Conservation (phyloP, 2,329 filamentous ascomycete genomes). For the Cryphonectria radicalis region DNA sequence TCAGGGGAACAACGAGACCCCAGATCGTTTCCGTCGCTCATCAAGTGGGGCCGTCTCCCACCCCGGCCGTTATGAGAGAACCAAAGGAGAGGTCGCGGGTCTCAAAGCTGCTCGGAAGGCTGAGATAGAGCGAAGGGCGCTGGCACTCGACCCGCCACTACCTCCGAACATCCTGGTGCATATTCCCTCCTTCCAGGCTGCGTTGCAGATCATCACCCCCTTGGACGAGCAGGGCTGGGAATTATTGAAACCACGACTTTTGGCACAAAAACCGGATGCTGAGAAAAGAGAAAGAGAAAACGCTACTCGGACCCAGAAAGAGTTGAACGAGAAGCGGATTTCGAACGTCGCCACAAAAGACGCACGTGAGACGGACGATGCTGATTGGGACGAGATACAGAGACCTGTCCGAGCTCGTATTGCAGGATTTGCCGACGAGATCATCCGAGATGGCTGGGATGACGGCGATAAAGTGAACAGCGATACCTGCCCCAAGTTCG, state of each 20-base stretch:
- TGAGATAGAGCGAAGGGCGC: constrained; percentile 74
- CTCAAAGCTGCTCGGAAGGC: constrained; percentile 66
- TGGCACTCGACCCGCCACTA: constrained; percentile 69
- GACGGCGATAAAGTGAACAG: constrained; percentile 65
- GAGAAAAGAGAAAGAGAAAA: constrained; percentile 58
- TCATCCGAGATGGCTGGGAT: constrained; percentile 68
- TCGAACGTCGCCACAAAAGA: constrained; percentile 46
- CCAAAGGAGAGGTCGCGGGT: constrained; percentile 64
- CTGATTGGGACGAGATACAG: constrained; percentile 73
- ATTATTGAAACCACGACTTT: constrained; percentile 67
- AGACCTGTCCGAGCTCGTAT: constrained; percentile 68
- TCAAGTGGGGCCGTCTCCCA: constrained; percentile 24
- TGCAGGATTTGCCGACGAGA: constrained; percentile 69
- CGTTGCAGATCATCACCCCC: constrained; percentile 69
- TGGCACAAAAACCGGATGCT: constrained; percentile 68
- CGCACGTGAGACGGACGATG: constrained; percentile 63
- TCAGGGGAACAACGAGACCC: constrained; percentile 22
- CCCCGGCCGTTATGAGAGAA: constrained; percentile 50
- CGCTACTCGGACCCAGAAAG: constrained; percentile 31
- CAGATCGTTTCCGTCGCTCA: constrained; percentile 30
- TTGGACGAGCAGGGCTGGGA: constrained; percentile 73
- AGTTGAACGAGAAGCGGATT: constrained; percentile 29
- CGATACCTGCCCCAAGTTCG: constrained; percentile 69
- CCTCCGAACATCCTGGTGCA: constrained; percentile 64
- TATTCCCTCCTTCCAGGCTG: constrained; percentile 75